phyloP scores from a whole-genome alignment of 2,329 filamentous ascomycete genomes.

The Gliomastix tumulicola region DNA sequence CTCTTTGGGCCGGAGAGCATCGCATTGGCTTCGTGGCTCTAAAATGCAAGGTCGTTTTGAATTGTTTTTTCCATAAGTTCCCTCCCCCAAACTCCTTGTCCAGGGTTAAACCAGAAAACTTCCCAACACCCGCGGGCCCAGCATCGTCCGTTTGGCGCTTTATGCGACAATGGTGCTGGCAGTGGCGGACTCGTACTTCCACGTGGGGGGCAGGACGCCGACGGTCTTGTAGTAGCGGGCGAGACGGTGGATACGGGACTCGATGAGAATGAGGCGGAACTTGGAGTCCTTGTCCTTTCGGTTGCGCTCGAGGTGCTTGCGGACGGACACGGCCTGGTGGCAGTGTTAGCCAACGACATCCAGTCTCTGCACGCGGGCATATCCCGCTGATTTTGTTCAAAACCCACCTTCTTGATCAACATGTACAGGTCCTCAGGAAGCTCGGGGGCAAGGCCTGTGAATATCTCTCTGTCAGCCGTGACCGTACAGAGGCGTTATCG shows the following conservation, averaged over 20 bases:
- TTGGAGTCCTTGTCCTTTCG: conserved; percentile 99
- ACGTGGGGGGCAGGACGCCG: conserved; percentile 78
- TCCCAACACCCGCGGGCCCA: not conserved
- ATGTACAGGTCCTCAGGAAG: conserved; percentile 99
- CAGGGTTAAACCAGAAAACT: conserved; percentile 16
- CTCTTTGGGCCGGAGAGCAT: too few species aligned
- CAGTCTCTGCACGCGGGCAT: too few species aligned
- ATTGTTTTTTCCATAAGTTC: conserved; percentile 29
- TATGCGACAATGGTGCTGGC: conserved; percentile 92
- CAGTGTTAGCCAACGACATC: too few species aligned
- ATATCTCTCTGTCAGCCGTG: conserved; percentile 89
- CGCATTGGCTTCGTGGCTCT: conserved; percentile 32
- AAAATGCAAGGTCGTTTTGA: conserved; percentile 37
- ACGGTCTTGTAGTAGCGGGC: conserved; percentile 99
- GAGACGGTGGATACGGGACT: conserved; percentile 99
- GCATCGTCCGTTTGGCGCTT: conserved; percentile 30
- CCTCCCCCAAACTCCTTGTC: conserved; percentile 36
- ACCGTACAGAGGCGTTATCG: conserved; percentile 80
- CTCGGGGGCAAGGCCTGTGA: conserved; percentile 90
- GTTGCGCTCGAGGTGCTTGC: conserved; percentile 99
- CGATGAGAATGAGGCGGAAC: conserved; percentile 99
- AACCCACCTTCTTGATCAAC: conserved; percentile 98
- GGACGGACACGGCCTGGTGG: conserved; percentile 97
- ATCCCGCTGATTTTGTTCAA: too few species aligned
- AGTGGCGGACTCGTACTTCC: conserved; percentile 98